These are phyloP conservation scores for Trypanosoma scelopori DNA, from an alignment of 208 protist species.

Conservation along the genomic window DNA sequence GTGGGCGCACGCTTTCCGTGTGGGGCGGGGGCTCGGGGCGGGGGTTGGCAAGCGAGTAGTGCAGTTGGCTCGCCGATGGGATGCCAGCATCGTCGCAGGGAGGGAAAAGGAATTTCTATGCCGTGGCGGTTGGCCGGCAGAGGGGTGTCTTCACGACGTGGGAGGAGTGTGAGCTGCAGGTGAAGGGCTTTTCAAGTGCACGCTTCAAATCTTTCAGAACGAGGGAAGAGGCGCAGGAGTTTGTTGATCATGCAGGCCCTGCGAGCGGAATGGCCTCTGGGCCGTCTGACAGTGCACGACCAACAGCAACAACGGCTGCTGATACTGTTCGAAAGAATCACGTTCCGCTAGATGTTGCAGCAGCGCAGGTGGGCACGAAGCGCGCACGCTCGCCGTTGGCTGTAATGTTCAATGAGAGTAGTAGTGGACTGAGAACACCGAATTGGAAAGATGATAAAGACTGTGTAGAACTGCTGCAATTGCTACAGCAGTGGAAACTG, in stretches of 20 bases:
- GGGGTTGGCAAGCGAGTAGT: no score
- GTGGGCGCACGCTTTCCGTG: no score
- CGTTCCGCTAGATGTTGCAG: not conserved
- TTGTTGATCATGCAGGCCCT: conserved; percentile 24
- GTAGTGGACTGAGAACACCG: not conserved
- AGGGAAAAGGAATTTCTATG: conserved; percentile 61
- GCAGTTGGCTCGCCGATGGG: not conserved
- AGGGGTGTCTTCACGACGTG: conserved; percentile 77
- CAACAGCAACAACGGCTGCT: no score
- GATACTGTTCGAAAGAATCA: not conserved
- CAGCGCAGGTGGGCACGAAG: not conserved
- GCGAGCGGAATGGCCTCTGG: not conserved
- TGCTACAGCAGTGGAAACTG: conserved; percentile 2
- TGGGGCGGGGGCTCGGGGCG: no score
- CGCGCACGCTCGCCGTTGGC: not conserved
- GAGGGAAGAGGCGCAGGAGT: conserved; percentile 49
- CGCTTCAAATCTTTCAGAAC: conserved; percentile 76
- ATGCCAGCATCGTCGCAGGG: conserved; percentile 3
- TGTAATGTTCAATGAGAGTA: no score
- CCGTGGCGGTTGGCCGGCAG: conserved; percentile 60
- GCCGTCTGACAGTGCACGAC: not conserved
- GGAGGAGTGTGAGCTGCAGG: conserved; percentile 64
- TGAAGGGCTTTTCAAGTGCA: conserved; percentile 62
- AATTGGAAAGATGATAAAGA: not conserved
- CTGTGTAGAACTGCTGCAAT: not conserved